phyloP scores from a whole-genome alignment of 192 early-diverging fungal species.

The Entrophospora sp. region DNA sequence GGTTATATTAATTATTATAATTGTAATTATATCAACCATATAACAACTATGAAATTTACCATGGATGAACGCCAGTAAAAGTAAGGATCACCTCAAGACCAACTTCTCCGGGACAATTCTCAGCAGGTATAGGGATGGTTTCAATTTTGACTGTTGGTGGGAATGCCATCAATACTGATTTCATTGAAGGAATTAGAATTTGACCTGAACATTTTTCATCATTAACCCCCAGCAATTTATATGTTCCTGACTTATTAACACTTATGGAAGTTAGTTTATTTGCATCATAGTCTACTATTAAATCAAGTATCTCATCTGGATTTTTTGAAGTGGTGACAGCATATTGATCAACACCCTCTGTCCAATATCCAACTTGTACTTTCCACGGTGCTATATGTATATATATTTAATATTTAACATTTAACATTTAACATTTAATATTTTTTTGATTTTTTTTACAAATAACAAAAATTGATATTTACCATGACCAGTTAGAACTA shows the following conservation, averaged over 20 bases:
- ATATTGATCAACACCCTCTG: conserved; percentile 1
- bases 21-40: background rate
- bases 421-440: no score
- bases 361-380: conserved; percentile 15
- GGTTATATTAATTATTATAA: no score
- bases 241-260: conserved; percentile 26
- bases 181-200: conserved; percentile 7
- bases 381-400: conserved; percentile 10
- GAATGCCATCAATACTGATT: background rate
- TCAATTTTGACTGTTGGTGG: conserved; percentile 16
- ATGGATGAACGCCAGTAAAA: conserved; percentile 15
- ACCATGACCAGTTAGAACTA: conserved; percentile 10
- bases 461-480: background rate
- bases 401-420: background rate
- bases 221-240: conserved; percentile 24
- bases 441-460: no score
- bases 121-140: conserved; percentile 14
- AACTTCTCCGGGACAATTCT: conserved; percentile 19
- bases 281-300: background rate
- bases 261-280: conserved; percentile 3
- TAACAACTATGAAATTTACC: conserved; percentile 12
- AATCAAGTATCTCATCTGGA: background rate
- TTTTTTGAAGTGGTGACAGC: background rate
- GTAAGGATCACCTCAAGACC: conserved; percentile 12
- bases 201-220: conserved; percentile 28